Percentiles rank a stretch among this genome's conserved stretches.
These are phyloP conservation scores for Camelina sativa DNA, from an alignment of 345 rosid genomes.

Conservation along the genomic window DNA sequence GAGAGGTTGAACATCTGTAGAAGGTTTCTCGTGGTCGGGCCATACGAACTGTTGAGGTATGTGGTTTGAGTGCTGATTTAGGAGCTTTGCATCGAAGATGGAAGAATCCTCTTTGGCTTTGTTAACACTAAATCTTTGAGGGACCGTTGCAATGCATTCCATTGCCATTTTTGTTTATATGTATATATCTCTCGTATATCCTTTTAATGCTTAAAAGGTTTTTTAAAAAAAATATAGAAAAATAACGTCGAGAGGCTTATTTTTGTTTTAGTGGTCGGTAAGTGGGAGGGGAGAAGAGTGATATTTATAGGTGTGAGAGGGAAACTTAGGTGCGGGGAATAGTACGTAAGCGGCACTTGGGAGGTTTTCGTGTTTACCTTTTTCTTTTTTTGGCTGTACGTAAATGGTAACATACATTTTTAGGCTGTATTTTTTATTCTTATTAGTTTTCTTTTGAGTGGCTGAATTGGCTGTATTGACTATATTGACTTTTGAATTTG, in stretches of 20 bases:
- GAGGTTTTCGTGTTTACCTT: background rate
- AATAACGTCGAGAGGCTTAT: constrained; percentile 23
- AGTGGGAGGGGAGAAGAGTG: constrained; percentile 31
- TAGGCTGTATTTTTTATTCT: background rate
- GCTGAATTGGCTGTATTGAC: background rate
- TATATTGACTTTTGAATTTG: background rate
- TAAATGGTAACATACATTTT: background rate
- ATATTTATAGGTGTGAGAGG: constrained; percentile 36
- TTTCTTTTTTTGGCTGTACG: background rate
- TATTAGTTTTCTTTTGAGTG: background rate
- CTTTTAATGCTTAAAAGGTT: constrained; percentile 1
- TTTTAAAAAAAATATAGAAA: background rate
- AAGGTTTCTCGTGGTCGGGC: constrained; percentile 84
- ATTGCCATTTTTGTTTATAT: constrained; percentile 32
- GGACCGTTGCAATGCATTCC: constrained; percentile 35
- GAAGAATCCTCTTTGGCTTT: constrained; percentile 34
- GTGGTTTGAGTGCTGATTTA: constrained; percentile 48
- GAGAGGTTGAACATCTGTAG: constrained; percentile 53
- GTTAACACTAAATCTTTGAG: constrained; percentile 37
- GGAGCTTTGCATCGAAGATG: constrained; percentile 62
- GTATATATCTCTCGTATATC: constrained; percentile 5
- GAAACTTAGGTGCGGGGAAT: constrained; percentile 21
- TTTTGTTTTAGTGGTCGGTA: constrained; percentile 23
- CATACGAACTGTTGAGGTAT: constrained; percentile 83
- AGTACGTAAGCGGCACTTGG: constrained; percentile 5